A percentile compares a stretch with the other conserved stretches of the same genome.
Conservation (phyloP, 257 asterid genomes). For the Henckelia pumila region DNA sequence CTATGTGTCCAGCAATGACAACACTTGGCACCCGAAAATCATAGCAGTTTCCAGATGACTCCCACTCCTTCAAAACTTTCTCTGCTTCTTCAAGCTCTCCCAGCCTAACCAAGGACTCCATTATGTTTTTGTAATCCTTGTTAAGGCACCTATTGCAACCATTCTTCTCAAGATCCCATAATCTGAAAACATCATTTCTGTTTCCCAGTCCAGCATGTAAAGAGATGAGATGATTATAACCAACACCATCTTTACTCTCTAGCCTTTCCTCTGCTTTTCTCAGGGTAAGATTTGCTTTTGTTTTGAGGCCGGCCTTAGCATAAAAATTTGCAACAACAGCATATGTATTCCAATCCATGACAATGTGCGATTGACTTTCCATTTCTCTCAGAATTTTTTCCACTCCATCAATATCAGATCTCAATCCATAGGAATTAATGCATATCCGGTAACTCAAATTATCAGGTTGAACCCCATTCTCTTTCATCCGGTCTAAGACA, state of each 20-base stretch:
- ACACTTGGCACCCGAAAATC: constrained; percentile 64
- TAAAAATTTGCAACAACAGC: constrained; percentile 65
- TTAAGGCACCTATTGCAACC: constrained; percentile 53
- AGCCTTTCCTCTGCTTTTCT: constrained; percentile 59
- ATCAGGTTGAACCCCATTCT: constrained; percentile 52
- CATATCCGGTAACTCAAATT: constrained; percentile 74
- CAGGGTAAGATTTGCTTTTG: constrained; percentile 56
- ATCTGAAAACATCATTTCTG: constrained; percentile 53
- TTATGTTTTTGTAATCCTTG: constrained; percentile 55
- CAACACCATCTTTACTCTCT: constrained; percentile 46
- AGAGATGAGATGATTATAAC: constrained; percentile 72
- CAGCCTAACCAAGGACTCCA: constrained; percentile 67
- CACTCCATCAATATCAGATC: constrained; percentile 65
- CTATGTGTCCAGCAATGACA: constrained; percentile 45
- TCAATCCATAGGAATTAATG: constrained; percentile 67
- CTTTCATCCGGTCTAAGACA: constrained; percentile 54
- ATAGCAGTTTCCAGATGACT: constrained; percentile 57
- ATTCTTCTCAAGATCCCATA: constrained; percentile 55
- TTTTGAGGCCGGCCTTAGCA: constrained; percentile 45
- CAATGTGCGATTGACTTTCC: constrained; percentile 50
- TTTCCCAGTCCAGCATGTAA: constrained; percentile 62
- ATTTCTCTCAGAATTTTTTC: constrained; percentile 61
- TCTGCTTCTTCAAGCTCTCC: constrained; percentile 63
- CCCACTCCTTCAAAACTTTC: constrained; percentile 68
- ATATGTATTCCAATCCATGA: constrained; percentile 74